phyloP scores from a whole-genome alignment of 1,284 basidiomycete species.

The Ustilago cynodontis region DNA sequence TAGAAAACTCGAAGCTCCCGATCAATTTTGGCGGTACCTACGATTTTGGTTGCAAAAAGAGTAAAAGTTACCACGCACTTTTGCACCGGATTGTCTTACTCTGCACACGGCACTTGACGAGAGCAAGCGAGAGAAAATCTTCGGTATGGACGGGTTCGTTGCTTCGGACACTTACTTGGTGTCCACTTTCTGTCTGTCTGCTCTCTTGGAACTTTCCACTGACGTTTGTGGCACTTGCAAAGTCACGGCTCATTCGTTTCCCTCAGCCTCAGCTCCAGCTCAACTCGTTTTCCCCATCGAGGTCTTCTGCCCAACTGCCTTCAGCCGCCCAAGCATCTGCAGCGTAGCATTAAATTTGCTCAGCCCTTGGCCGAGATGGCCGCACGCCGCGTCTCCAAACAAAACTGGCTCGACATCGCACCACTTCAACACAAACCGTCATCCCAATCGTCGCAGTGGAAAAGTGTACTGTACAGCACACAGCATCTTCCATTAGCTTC shows the following conservation, averaged over 20 bases:
- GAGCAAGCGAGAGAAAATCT: neutral
- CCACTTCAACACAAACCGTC: neutral
- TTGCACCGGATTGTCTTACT: neutral
- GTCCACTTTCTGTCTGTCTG: no score
- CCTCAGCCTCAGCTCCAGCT: neutral
- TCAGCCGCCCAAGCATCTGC: neutral
- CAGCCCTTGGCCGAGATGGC: slow-evolving; percentile 9
- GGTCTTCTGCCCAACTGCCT: neutral
- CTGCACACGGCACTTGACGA: neutral
- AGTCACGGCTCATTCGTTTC: neutral
- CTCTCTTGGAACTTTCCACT: neutral
- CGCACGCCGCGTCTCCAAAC: neutral
- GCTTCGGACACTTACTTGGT: no score
- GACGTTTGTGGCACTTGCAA: no score
- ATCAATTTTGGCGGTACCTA: no score
- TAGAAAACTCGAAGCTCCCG: no score
- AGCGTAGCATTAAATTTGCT: neutral
- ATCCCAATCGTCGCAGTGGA: no score
- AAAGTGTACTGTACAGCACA: no score
- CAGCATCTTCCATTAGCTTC: neutral
- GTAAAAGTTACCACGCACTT: neutral
- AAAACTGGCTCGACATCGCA: neutral
- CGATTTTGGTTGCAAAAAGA: no score
- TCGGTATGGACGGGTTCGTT: no score
- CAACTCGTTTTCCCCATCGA: neutral